Conservation (phyloP, 2,329 filamentous ascomycete species). For the Hawksworthiomyces lignivorus region DNA sequence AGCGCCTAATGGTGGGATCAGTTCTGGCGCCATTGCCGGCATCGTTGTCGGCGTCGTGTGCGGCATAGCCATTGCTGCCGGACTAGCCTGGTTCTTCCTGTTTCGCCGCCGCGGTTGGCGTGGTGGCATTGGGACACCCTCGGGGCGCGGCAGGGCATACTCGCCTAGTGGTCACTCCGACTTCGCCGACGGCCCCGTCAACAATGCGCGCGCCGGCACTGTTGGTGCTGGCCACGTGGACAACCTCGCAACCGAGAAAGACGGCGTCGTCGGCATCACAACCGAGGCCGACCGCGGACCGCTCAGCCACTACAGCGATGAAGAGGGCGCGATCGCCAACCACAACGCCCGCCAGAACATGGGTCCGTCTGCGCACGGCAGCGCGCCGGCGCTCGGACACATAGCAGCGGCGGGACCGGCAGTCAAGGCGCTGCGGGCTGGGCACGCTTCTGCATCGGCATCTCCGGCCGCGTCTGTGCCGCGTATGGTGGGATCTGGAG, state of each 20-base stretch:
- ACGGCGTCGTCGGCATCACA: slow-evolving; percentile 18
- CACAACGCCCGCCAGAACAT: too few relatives aligned
- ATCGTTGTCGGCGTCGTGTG: slow-evolving; percentile 36
- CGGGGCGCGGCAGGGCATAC: too few relatives aligned
- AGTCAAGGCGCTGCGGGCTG: too few relatives aligned
- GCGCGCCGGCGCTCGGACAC: too few relatives aligned
- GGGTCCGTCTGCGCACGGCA: too few relatives aligned
- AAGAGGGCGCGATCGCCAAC: slow-evolving; percentile 18
- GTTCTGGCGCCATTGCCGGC: slow-evolving; percentile 39
- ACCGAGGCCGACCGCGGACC: slow-evolving; percentile 28
- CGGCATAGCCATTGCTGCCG: slow-evolving; percentile 31
- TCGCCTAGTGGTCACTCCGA: too few relatives aligned
- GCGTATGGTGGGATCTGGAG: too few relatives aligned
- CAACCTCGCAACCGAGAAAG: slow-evolving; percentile 41
- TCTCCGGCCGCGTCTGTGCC: background rate
- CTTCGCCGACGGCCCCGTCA: slow-evolving; percentile 19
- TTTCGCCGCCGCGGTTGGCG: slow-evolving; percentile 34
- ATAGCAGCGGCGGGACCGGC: too few relatives aligned
- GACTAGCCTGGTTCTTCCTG: slow-evolving; percentile 35
- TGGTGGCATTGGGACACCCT: too few relatives aligned
- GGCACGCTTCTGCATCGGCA: too few relatives aligned
- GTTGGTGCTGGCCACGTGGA: slow-evolving; percentile 19
- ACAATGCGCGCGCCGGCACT: background rate
- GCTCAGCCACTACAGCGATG: slow-evolving; percentile 37
- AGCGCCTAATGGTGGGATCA: too few relatives aligned